Evolutionary conservation across 192 early-diverging fungal genomes (phyloP), one percentile per base, ranked within the genome.

Genomic region (Geosiphon pyriformis): DNA sequence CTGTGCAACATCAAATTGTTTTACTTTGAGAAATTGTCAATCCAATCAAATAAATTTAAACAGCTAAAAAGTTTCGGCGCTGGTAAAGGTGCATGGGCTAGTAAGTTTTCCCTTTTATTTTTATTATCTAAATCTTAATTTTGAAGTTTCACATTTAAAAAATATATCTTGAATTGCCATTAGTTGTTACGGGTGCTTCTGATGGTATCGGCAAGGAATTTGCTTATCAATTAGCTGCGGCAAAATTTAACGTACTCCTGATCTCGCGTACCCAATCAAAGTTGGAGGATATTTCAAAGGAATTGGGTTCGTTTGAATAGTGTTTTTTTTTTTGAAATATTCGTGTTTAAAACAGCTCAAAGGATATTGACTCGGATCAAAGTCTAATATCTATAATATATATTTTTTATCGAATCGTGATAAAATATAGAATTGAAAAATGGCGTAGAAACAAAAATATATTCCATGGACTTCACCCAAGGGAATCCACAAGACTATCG

Each of bases 141-240:
- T 20, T 18, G 32, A 22, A 2, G 17, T 59, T 49, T 23, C 29
- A 10, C n/a, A n/a, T 56, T 27, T 52, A 1, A 12, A 32, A 8
- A 29, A 7, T 12, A 2, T 2, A 22, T 59, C 57, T 48, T 49
- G 15, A 17, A 23, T 37, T 54, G 15, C 1, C n/a, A 54, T 18
- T 68, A 84, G 88, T 97, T 50, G 84, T 98, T 30, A 98, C 96
- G 33, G 96, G 96, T 55, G 94, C 92, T 31, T 93, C 94, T 17
- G 96, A 96, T 74, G 96, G 95, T 57, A 92, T 98, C 74, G 96
- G 96, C 31, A 91, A 88, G 64, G 92, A 96, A 74, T 92, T 94
- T 64, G 93, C 94, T n/a, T 69, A 85, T 49, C 92, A 98, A 76
- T 79, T 98, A 32, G 93, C 92, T 32, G 78, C 85, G 56, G 85